phyloP scores from a whole-genome alignment of 768 basidiomycete species.

The Suillus luteus region DNA sequence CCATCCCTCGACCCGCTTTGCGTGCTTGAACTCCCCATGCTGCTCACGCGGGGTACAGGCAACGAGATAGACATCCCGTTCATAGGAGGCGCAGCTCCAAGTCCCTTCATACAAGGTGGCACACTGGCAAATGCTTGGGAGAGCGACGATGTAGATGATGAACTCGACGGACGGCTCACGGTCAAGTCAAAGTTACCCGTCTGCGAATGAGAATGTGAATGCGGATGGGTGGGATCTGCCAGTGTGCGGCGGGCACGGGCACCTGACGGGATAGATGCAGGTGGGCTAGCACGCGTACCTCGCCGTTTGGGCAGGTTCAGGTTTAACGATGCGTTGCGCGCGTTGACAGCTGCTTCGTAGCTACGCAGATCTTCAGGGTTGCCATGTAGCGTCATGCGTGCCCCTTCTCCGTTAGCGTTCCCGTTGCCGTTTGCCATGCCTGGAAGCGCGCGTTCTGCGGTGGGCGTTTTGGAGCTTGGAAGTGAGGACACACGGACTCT shows the following conservation, averaged over 20 bases:
- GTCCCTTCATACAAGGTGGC: constrained; percentile 14
- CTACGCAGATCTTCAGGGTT: constrained; percentile 63
- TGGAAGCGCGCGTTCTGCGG: constrained; percentile 31
- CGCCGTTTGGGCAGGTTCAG: constrained; percentile 53
- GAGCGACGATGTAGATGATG: constrained; percentile 38
- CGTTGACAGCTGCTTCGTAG: constrained; percentile 77
- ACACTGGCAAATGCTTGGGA: no score
- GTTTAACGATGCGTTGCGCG: constrained; percentile 60
- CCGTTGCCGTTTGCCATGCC: constrained; percentile 20
- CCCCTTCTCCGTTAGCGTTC: constrained; percentile 28
- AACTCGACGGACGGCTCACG: constrained; percentile 40
- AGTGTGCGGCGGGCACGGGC: not conserved
- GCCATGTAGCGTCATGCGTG: constrained; percentile 45
- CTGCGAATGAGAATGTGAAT: no score
- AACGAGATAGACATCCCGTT: constrained; percentile 35
- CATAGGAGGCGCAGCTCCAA: constrained; percentile 21
- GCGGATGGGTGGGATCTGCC: not conserved
- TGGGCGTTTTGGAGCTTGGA: constrained; percentile 69
- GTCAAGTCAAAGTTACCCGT: constrained; percentile 20
- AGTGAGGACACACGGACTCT: constrained; percentile 65
- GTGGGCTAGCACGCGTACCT: constrained; percentile 29
- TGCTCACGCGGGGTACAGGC: constrained; percentile 31
- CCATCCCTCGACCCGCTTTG: constrained; percentile 29
- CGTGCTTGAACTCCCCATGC: constrained; percentile 17
- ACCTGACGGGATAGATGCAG: constrained; percentile 12